Percentiles rank a stretch among this genome's conserved stretches.
Evolutionary conservation across 225 moss, liverwort and hornwort genomes (phyloP).

Genomic region (Anthoceros angustus): DNA sequence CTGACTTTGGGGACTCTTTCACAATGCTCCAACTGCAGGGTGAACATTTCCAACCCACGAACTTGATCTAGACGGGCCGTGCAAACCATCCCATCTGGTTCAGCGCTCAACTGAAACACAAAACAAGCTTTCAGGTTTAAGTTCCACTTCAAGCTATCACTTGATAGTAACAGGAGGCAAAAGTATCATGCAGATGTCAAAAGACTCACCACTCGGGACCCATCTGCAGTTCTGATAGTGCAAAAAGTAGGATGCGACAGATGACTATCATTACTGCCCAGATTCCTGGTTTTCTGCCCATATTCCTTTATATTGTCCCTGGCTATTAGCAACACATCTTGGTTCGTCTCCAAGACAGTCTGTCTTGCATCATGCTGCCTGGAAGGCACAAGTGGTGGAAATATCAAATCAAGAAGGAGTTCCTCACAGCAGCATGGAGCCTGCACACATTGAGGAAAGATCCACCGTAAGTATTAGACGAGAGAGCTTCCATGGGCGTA

Average conservation of each 20-base stretch:
- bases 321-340: background rate
- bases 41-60: conserved; percentile 16
- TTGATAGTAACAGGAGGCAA: background rate
- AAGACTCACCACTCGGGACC: conserved; percentile 15
- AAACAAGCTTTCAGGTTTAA: background rate
- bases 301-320: background rate
- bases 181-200: background rate
- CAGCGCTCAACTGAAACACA: conserved; percentile 15
- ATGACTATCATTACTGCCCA: background rate
- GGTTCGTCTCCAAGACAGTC: too few species aligned
- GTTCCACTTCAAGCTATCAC: too few species aligned
- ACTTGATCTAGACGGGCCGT: conserved; percentile 14
- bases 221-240: conserved; percentile 18
- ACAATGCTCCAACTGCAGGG: conserved; percentile 5
- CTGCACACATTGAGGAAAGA: conserved; percentile 1
- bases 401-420: conserved; percentile 14
- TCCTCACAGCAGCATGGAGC: conserved; percentile 21
- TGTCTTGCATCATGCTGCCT: background rate
- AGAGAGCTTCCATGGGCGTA: too few species aligned
- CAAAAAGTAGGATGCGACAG: conserved; percentile 10
- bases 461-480: too few species aligned
- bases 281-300: background rate
- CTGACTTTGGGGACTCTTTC: conserved; percentile 9
- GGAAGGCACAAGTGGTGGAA: conserved; percentile 14
- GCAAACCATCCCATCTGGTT: conserved; percentile 16